Percentiles rank a stretch among this genome's conserved stretches.
Evolutionary conservation across 768 basidiomycete genomes (phyloP).

Genomic region (Boletales sp.): DNA sequence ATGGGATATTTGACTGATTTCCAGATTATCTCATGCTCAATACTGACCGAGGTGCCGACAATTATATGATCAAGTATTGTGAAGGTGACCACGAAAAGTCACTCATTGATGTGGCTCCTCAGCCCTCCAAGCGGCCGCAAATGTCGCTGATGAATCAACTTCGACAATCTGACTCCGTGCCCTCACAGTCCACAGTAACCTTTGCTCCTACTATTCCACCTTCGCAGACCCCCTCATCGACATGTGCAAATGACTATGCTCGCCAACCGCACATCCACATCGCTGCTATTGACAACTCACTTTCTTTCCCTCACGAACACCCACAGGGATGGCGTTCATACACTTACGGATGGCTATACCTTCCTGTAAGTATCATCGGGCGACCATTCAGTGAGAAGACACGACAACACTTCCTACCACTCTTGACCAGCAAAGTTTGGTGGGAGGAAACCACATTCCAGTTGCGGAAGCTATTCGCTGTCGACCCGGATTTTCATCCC

Average conservation of each 20-base stretch:
- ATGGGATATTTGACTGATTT: conserved; percentile 2
- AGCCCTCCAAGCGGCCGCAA: conserved; percentile 58
- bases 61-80: conserved; percentile 92
- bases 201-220: conserved; percentile 37
- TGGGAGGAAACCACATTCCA: conserved; percentile 87
- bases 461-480: conserved; percentile 69
- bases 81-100: conserved; percentile 77
- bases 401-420: conserved; percentile 74
- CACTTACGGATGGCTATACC: conserved; percentile 85
- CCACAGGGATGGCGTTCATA: conserved; percentile 78
- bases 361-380: conserved; percentile 83
- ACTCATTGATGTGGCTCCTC: conserved; percentile 75
- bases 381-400: conserved; percentile 83
- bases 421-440: conserved; percentile 82
- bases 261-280: conserved; percentile 82
- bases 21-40: conserved; percentile 90
- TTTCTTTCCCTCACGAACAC: conserved; percentile 90
- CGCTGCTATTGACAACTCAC: conserved; percentile 90
- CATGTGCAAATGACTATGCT: conserved; percentile 40
- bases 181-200: conserved; percentile 39
- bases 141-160: conserved; percentile 77
- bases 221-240: conserved; percentile 34
- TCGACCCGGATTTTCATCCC: conserved; percentile 84
- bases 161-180: conserved; percentile 41
- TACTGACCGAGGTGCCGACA: conserved; percentile 83